Conservation (phyloP, 1,139 yeast species). For the Suhomyces yuchorum region DNA sequence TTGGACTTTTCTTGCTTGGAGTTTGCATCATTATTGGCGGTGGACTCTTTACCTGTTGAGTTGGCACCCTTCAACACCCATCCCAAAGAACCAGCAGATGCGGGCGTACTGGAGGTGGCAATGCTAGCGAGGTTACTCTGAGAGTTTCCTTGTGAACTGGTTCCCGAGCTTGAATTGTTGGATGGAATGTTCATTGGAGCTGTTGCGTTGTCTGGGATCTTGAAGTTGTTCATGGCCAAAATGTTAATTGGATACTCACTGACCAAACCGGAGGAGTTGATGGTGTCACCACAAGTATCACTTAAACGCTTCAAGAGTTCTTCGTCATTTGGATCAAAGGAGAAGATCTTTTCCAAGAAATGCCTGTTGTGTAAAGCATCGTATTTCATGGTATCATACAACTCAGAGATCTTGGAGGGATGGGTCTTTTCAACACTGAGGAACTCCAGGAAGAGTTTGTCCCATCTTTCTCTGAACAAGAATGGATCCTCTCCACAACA, state of each 20-base stretch:
- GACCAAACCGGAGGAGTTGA: constrained; percentile 65
- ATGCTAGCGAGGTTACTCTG: constrained; percentile 33
- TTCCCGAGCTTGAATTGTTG: background rate
- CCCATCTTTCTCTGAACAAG: constrained; percentile 95
- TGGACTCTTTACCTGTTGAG: constrained; percentile 26
- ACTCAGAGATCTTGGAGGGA: constrained; percentile 94
- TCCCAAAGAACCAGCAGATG: constrained; percentile 69
- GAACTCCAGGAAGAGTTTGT: constrained; percentile 90
- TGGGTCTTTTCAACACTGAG: constrained; percentile 93
- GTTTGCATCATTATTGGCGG: constrained; percentile 27
- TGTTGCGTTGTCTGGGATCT: constrained; percentile 39
- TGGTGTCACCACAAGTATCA: constrained; percentile 50
- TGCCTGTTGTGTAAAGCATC: constrained; percentile 96
- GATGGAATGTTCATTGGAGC: constrained; percentile 17
- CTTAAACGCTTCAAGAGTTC: constrained; percentile 40
- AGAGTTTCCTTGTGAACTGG: constrained; percentile 20
- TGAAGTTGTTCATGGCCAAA: constrained; percentile 75
- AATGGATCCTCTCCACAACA: constrained; percentile 96
- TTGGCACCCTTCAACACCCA: constrained; percentile 67
- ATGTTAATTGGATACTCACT: constrained; percentile 81
- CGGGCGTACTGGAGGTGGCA: constrained; percentile 31
- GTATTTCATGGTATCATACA: constrained; percentile 97
- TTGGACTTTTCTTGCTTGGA: constrained; percentile 25
- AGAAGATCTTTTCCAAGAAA: constrained; percentile 79
- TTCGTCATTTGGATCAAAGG: constrained; percentile 63